Evolutionary conservation across 1,284 basidiomycete genomes (phyloP).

Genomic region (Melampsora larici-populina): DNA sequence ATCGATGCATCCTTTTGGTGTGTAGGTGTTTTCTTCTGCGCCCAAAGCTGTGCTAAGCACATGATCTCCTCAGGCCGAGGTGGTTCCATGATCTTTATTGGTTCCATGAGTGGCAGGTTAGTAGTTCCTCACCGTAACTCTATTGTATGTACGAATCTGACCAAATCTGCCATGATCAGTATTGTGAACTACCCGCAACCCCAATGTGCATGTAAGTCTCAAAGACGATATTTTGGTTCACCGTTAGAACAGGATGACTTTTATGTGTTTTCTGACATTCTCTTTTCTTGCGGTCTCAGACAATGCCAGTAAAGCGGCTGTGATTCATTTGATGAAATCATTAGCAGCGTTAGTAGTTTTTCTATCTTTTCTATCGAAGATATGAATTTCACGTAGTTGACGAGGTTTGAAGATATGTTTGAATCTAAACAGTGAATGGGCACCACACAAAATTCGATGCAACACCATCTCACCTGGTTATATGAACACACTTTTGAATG

Average conservation of each 20-base stretch:
- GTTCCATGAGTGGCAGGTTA: conserved; percentile 42
- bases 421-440: conserved; percentile 31
- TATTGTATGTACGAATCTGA: not conserved
- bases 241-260: not conserved
- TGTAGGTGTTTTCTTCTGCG: conserved; percentile 39
- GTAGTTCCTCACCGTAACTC: not conserved
- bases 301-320: conserved; percentile 41
- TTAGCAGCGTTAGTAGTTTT: conserved; percentile 27
- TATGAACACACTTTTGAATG: conserved; percentile 42
- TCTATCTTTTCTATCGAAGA: not conserved
- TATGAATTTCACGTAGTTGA: not conserved
- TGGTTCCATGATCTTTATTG: conserved; percentile 42
- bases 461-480: conserved; percentile 43
- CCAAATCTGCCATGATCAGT: not conserved
- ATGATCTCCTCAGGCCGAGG: conserved; percentile 41
- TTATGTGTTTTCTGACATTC: not conserved
- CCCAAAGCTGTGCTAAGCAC: conserved; percentile 42
- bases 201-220: conserved; percentile 34
- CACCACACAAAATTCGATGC: conserved; percentile 40
- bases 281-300: conserved; percentile 1
- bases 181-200: conserved; percentile 42
- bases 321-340: conserved; percentile 43
- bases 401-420: not conserved
- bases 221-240: not conserved
- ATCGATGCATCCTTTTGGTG: not conserved